Percentiles rank a stretch among this genome's conserved stretches.
Evolutionary conservation across 2,329 filamentous ascomycete species (phyloP).

Genomic region (Arthroderma sp.): DNA sequence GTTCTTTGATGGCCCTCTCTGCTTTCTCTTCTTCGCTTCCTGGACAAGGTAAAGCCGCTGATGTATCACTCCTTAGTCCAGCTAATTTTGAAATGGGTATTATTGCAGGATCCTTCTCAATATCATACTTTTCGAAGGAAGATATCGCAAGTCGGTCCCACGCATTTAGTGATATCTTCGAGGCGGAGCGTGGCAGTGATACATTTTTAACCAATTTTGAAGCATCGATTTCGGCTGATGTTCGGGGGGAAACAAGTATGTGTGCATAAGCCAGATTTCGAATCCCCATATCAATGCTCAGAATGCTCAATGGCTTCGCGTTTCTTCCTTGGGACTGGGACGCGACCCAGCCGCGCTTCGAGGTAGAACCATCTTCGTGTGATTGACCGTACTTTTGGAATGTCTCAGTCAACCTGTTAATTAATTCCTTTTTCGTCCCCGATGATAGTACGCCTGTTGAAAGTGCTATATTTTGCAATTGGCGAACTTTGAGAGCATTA

Average conservation of each 20-base stretch:
- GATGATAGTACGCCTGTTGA: conserved; percentile 48
- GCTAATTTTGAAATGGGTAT: background rate
- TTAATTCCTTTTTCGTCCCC: conserved; percentile 48
- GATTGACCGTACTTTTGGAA: background rate
- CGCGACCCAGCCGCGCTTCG: background rate
- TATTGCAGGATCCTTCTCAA: background rate
- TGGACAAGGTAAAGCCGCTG: background rate
- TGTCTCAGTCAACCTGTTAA: conserved; percentile 36
- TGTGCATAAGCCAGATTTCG: conserved; percentile 67
- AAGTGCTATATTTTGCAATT: conserved; percentile 49
- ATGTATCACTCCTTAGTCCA: background rate
- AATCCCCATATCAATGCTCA: conserved; percentile 78
- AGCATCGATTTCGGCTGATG: conserved; percentile 4
- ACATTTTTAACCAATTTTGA: background rate
- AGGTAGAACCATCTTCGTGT: conserved; percentile 6
- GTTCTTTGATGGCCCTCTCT: conserved; percentile 26
- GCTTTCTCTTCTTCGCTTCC: background rate
- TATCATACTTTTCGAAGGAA: conserved; percentile 12
- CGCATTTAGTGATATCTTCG: conserved; percentile 23
- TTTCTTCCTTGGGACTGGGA: background rate
- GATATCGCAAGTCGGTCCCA: conserved; percentile 34
- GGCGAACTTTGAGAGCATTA: conserved; percentile 37
- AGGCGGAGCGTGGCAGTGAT: background rate
- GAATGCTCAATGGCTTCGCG: conserved; percentile 38
- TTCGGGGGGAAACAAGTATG: conserved; percentile 30